Evolutionary conservation across 139 green algal genomes (phyloP).

Genomic region (Desmodesmus armatus): DNA sequence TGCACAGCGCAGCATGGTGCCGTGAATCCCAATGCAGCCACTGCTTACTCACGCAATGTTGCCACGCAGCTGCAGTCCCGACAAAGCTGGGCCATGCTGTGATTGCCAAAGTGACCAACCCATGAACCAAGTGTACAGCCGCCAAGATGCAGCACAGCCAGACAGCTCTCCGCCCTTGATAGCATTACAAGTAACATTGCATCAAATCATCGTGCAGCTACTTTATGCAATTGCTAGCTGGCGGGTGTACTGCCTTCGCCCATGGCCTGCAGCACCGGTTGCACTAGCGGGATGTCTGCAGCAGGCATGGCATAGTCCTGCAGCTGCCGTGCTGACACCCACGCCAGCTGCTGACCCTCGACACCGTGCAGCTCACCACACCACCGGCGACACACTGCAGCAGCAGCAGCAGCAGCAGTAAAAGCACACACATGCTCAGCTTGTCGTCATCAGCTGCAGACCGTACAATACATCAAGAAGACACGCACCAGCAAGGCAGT

Average conservation of each 20-base stretch:
- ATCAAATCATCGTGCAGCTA: background rate
- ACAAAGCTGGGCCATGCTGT: too few species aligned
- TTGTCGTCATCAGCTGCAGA: background rate
- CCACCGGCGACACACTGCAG: slow-evolving; percentile 57
- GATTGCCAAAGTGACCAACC: background rate
- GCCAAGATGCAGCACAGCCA: background rate
- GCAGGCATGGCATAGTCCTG: slow-evolving; percentile 43
- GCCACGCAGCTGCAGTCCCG: too few species aligned
- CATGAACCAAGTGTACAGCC: background rate
- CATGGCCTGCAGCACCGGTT: slow-evolving; percentile 21
- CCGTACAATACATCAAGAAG: background rate
- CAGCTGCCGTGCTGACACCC: slow-evolving; percentile 41
- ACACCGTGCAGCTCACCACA: slow-evolving; percentile 36
- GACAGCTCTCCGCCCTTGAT: background rate
- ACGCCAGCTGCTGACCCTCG: slow-evolving; percentile 54
- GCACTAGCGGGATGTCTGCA: slow-evolving; percentile 37
- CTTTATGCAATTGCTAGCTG: too few species aligned
- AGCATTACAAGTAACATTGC: background rate
- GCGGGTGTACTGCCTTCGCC: background rate
- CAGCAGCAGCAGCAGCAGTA: slow-evolving; percentile 14
- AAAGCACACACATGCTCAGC: background rate
- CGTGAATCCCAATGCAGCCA: too few species aligned
- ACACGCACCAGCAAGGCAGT: too few species aligned
- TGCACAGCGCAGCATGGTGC: too few species aligned
- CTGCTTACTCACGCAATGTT: too few species aligned